Base-by-base conservation (phyloP, 768 basidiomycete species). In the Lactarius sanguifluus region DNA sequence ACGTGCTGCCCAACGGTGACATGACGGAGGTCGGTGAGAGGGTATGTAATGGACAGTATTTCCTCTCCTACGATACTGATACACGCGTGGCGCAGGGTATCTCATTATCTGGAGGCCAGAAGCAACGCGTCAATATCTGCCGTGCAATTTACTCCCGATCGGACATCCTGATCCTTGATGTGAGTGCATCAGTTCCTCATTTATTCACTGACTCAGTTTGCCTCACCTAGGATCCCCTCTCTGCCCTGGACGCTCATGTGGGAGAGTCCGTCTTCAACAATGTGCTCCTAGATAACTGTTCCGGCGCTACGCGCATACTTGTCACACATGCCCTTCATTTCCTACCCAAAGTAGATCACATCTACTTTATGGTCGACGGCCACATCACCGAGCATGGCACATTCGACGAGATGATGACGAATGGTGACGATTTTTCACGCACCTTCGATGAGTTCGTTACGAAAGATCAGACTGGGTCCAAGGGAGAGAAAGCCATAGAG, bases 241-340 rank as follows among this genome's bases (percentile, higher is more conserved):
- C 89, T n/a, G 94, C 94, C 23, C 83, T 98, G 13, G 95, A 98
- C 74, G 93, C 94, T 6, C 93, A 95, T 73, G 93, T 96, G 58
- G 94, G 94, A 47, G 91, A 91, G 75, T 83, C 86, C 3, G 87
- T 96, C 16, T 94, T 96, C 79, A 85, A 91, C 72, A 88, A 95
- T 65, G 90, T 94, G 13, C 82, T 96, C 57, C 81, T 86, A 64
- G 84, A 85, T 62, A 83, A 81, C 18, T 78, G 85, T 18, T 73
- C 79, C 7, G 84, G 81, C 54, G 92, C 92, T 75, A 96, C 95
- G 9, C 84, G 92, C 32, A 81, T 98, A 57, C 85, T 98, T 59
- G 94, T 96, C 57, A 98, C 95, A 0, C 94, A 96, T 72, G 93
- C 92, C 1, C 81, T 96, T 10, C 94, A 96, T 76, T 91, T 96